Conservation (phyloP, 179 eudicot genomes). For the Carnegiea gigantea region DNA sequence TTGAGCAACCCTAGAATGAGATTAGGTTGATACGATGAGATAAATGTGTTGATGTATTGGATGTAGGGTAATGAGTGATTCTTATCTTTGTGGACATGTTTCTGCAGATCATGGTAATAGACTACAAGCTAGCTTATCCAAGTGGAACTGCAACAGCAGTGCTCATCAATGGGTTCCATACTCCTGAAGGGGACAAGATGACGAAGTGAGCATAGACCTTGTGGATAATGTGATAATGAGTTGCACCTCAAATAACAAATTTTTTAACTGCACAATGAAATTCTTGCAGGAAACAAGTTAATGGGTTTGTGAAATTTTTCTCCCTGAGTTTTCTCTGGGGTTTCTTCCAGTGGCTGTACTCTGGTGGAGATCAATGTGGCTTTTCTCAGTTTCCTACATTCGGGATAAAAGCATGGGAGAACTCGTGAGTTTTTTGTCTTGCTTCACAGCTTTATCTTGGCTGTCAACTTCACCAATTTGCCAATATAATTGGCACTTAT, state of each 20-base stretch:
- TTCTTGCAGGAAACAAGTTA: conserved; percentile 77
- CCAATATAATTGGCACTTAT: conserved; percentile 1
- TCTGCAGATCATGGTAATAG: conserved; percentile 72
- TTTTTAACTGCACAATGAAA: not conserved
- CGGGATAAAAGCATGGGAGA: conserved; percentile 74
- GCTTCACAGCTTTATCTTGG: not conserved
- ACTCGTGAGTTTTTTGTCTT: conserved; percentile 51
- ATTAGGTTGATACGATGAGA: not conserved
- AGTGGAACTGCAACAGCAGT: conserved; percentile 95
- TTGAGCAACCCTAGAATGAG: not conserved
- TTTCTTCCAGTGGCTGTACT: conserved; percentile 80
- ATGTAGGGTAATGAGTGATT: not conserved
- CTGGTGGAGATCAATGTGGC: conserved; percentile 77
- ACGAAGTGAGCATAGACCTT: conserved; percentile 30
- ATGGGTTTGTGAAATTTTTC: conserved; percentile 68
- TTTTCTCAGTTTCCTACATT: conserved; percentile 80
- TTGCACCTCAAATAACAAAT: not conserved
- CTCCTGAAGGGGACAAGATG: conserved; percentile 61
- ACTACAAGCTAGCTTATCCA: conserved; percentile 81
- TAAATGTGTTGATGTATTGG: not conserved
- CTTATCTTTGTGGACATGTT: conserved; percentile 6
- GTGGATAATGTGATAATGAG: not conserved
- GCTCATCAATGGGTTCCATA: conserved; percentile 89
- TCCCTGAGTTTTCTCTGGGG: conserved; percentile 83
- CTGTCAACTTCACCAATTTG: not conserved